Evolutionary conservation across 768 basidiomycete genomes (phyloP).

Genomic region (Mycena haematopus): DNA sequence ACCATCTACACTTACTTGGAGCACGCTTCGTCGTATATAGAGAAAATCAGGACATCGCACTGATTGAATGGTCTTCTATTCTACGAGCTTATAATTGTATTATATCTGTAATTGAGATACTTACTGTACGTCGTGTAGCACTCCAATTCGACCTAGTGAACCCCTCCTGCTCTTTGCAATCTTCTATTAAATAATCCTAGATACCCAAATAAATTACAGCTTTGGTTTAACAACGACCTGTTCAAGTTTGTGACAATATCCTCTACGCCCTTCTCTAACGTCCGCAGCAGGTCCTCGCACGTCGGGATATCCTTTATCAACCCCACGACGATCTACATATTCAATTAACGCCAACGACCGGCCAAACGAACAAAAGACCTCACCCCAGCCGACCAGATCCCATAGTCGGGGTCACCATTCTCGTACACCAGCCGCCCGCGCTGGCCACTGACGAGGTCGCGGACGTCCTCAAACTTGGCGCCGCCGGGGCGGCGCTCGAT

Average conservation of each 20-base stretch:
- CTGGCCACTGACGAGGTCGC: constrained; percentile 75
- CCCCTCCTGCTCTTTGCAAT: no score
- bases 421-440: constrained; percentile 81
- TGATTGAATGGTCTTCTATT: background rate
- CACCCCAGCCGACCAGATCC: constrained; percentile 81
- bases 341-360: background rate
- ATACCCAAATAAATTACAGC: constrained; percentile 35
- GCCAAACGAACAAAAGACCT: background rate
- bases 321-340: constrained; percentile 53
- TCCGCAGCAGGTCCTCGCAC: constrained; percentile 70
- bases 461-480: constrained; percentile 85
- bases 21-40: constrained; percentile 21
- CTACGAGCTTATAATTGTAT: constrained; percentile 4
- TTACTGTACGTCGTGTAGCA: background rate
- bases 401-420: constrained; percentile 83
- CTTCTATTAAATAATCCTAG: no score
- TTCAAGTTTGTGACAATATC: constrained; percentile 61
- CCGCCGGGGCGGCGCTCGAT: constrained; percentile 84
- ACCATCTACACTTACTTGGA: constrained; percentile 60
- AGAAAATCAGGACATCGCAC: constrained; percentile 33
- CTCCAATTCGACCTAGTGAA: no score
- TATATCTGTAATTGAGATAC: background rate
- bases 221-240: constrained; percentile 44
- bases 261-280: constrained; percentile 80
- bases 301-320: constrained; percentile 86